Evolutionary conservation across 106 monocot species (phyloP).

Genomic region (Dioscorea zingiberensis): DNA sequence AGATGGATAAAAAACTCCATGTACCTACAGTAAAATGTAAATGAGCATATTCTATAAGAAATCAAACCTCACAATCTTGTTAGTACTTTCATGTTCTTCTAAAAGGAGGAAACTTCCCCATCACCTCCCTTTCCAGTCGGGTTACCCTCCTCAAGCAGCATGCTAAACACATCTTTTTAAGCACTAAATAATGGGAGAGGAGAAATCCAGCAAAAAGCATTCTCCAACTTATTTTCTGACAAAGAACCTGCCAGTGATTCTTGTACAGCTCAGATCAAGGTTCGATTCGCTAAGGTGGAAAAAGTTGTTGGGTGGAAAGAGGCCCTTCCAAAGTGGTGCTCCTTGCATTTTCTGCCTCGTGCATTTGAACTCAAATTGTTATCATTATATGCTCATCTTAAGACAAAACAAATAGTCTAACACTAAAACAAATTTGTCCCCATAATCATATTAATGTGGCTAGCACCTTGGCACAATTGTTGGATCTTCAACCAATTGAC

Average conservation of each 20-base stretch:
- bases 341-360: constrained; percentile 74
- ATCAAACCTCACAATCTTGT: constrained; percentile 22
- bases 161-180: not conserved
- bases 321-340: constrained; percentile 53
- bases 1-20: not conserved
- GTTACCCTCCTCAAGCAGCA: constrained; percentile 39
- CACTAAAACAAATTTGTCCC: not conserved
- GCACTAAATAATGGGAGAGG: not conserved
- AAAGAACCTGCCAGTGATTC: not conserved
- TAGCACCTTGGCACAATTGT: constrained; percentile 16
- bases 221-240: not conserved
- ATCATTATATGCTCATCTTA: too few relatives aligned
- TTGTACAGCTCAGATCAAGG: constrained; percentile 37
- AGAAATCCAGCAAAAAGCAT: not conserved
- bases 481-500: constrained; percentile 27
- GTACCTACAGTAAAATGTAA: not conserved
- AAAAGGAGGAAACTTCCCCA: constrained; percentile 50
- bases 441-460: not conserved
- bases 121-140: constrained; percentile 28
- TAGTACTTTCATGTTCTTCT: constrained; percentile 28
- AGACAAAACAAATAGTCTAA: not conserved
- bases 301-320: constrained; percentile 40
- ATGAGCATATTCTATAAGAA: not conserved
- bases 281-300: constrained; percentile 17
- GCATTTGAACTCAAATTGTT: too few relatives aligned